Evolutionary conservation across 1,139 yeast species (phyloP).

Genomic region (Suhomyces maxii): DNA sequence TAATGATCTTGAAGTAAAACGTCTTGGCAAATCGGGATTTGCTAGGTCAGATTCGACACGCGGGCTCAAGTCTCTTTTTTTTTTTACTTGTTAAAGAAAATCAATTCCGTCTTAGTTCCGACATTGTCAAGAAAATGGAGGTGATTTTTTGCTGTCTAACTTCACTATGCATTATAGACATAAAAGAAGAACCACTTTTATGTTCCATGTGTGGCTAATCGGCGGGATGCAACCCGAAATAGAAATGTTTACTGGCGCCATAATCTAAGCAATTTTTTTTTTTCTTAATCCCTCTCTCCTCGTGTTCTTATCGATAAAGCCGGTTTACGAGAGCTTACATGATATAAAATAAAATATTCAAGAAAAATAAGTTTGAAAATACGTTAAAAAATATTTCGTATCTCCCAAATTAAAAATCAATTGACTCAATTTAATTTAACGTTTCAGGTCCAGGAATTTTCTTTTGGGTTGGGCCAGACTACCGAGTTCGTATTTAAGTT

Average conservation of each 20-base stretch:
- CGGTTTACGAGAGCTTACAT: background rate
- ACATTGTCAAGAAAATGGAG: background rate
- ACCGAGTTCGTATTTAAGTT: conserved; percentile 1
- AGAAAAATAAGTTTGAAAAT: background rate
- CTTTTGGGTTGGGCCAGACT: background rate
- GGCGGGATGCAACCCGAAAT: too few species aligned
- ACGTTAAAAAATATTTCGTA: background rate
- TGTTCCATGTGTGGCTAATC: too few species aligned
- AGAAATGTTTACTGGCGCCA: too few species aligned
- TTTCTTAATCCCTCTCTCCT: too few species aligned
- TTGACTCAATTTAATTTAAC: background rate
- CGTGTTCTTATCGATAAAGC: too few species aligned
- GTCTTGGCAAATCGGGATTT: conserved; percentile 6
- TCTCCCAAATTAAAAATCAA: background rate
- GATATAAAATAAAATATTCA: background rate
- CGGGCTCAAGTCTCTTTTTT: background rate
- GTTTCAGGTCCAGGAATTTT: conserved; percentile 3
- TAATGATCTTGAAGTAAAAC: conserved; percentile 2
- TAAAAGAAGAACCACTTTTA: too few species aligned
- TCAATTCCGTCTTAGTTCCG: background rate
- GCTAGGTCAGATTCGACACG: background rate
- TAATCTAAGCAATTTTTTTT: too few species aligned
- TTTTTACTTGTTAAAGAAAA: background rate
- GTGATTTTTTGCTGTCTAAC: background rate
- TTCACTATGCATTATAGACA: background rate